A percentile compares a stretch with the other conserved stretches of the same genome.
Evolutionary conservation across 2,329 filamentous ascomycete species (phyloP).

Genomic region (Beauveria brongniartii): DNA sequence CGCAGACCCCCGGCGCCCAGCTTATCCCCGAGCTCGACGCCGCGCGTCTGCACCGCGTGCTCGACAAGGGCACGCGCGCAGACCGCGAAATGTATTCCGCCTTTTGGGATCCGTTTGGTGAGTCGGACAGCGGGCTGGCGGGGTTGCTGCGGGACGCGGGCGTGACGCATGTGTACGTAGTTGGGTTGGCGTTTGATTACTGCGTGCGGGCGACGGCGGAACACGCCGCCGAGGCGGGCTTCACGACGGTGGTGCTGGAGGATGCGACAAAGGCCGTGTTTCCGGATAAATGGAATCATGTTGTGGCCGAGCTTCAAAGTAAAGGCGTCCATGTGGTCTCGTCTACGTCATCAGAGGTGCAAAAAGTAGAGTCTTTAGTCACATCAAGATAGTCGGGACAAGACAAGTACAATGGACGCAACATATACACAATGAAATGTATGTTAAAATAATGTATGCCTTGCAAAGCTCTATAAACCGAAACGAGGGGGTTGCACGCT

Average conservation of each 20-base stretch:
- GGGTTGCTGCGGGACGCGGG: slow-evolving; percentile 43
- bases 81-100: slow-evolving; percentile 90
- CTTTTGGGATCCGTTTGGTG: slow-evolving; percentile 72
- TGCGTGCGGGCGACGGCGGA: slow-evolving; percentile 79
- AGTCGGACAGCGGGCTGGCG: slow-evolving; percentile 57
- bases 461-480: not conserved
- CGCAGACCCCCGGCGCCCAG: slow-evolving; percentile 61
- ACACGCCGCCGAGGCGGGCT: slow-evolving; percentile 69
- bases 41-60: slow-evolving; percentile 50
- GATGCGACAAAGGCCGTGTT: slow-evolving; percentile 73
- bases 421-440: not conserved
- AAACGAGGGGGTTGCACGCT: not conserved
- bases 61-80: slow-evolving; percentile 70
- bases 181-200: slow-evolving; percentile 81
- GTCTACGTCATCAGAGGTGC: slow-evolving; percentile 47
- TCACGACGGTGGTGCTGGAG: slow-evolving; percentile 65
- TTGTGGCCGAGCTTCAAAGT: slow-evolving; percentile 43
- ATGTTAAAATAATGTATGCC: not conserved
- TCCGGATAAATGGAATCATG: slow-evolving; percentile 47
- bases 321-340: slow-evolving; percentile 57
- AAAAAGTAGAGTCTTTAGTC: slow-evolving; percentile 28
- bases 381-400: too few species aligned
- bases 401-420: not conserved
- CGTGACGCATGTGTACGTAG: slow-evolving; percentile 75
- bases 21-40: slow-evolving; percentile 64